These are phyloP conservation scores for Apiospora kogelbergensis DNA, from an alignment of 2,329 filamentous ascomycete genomes.

Conservation along the genomic window DNA sequence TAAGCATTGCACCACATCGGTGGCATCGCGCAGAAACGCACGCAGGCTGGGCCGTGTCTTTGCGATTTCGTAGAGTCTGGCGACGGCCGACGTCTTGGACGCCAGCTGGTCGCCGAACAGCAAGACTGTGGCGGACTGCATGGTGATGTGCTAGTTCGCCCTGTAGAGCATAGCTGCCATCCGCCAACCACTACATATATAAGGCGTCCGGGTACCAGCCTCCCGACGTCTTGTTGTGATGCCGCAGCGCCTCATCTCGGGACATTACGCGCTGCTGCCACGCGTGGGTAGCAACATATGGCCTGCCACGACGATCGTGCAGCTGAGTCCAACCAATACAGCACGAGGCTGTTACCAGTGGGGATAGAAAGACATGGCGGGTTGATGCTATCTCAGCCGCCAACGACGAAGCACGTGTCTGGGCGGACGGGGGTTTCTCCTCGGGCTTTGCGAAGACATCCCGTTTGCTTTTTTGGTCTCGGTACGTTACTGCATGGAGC, in stretches of 20 bases:
- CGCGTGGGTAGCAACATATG: not conserved
- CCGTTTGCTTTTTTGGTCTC: too few species aligned
- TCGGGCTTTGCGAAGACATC: not conserved
- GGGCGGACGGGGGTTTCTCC: not conserved
- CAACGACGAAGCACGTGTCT: not conserved
- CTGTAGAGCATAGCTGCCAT: not conserved
- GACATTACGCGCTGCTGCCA: not conserved
- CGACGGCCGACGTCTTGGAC: not conserved
- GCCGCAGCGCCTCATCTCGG: not conserved
- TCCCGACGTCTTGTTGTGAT: not conserved
- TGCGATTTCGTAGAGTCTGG: not conserved
- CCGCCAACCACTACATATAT: not conserved
- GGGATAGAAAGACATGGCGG: not conserved
- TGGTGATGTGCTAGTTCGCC: not conserved
- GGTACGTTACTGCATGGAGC: too few species aligned
- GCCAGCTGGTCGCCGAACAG: conserved; percentile 7
- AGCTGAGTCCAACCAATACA: conserved; percentile 3
- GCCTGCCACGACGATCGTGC: not conserved
- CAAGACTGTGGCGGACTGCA: conserved; percentile 7
- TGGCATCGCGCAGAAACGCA: conserved; percentile 4
- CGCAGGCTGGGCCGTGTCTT: conserved; percentile 3
- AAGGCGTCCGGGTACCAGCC: not conserved
- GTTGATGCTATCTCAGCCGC: not conserved
- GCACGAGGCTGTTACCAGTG: not conserved
- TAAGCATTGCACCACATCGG: not conserved